Evolutionary conservation across 768 basidiomycete species (phyloP), one percentile per base, ranked within the genome.

Genomic region (Tremella mesenterica): DNA sequence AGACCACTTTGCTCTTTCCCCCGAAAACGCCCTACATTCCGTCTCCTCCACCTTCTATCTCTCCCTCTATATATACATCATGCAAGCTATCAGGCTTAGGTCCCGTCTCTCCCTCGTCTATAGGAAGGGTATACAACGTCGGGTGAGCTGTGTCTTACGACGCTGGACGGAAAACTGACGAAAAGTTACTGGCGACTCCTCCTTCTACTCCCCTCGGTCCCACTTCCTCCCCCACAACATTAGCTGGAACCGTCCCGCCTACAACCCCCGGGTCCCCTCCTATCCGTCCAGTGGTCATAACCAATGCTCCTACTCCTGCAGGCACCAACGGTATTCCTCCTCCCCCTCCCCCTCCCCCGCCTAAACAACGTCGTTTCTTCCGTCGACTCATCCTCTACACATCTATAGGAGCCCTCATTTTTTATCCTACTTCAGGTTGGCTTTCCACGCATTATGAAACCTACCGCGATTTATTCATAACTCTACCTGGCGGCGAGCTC

Each of bases 401-500:
- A 14, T 74, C 84, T 38, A 78, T 81, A 9, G 78, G 82, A 20
- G 81, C 81, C 16, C 81, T 84, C 44, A 81, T 83, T 16, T 89
- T 90, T 77, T 93, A 91, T 78, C 75, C 83, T 54, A 82, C 84
- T 47, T 88, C 88, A 73, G 81, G 84, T 8, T 85, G 86, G 72
- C 75, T 83, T 53, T 81, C 88, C 20, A 85, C 85, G 76, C 80
- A 85, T 64, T 83, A 81, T 72, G 84, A 83, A 60, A 72, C 77
- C 1, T 95, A 92, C 77, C 83, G 86, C 68, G 85, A 92, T 60
- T 79, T 93, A 70, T 95, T 95, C 77, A 79, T 82, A 52, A 81
- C 84, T 62, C 82, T 91, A 50, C 92, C 92, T 1, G 78, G 87
- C 33, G 90, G 83, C 26, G 80, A 84, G 57, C 68, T 80, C 16